Base-by-base conservation (phyloP, 139 green algal genomes). In the Dunaliella primolecta region DNA sequence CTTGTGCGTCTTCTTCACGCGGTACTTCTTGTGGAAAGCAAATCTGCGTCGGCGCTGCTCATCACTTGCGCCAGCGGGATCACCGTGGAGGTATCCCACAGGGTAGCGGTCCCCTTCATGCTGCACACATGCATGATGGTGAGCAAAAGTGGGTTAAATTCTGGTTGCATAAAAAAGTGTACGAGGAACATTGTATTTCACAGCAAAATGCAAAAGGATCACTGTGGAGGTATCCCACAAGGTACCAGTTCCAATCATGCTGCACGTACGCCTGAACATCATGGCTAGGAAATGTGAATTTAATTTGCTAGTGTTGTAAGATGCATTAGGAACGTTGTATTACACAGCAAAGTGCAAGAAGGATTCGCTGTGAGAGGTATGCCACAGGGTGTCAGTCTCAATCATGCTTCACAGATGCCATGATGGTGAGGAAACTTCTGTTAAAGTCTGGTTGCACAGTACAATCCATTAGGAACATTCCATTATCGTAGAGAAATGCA, bases 21-120 rank as follows among this genome's bases (percentile, higher is more conserved):
- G 20, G 88, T 89, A 88, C 78, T 89, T 80, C 29, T 38, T 78
- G 72, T 89, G 88, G 81, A 89, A 91, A 35, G 71, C 76, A 75
- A 91, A 91, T 2, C 84, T 71, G 36, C 31, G 31, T 29, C 88
- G 84, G 20, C 76, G 78, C 38, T 88, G 71, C 0, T 31, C 25
- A 35, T 88, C 84, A 20, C 81, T 64, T 31, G 56, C 38, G 30
- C 78, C 36, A n/a, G 84, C 55, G 2, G 88, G 83, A 30, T 91
- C 80, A 0, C 31, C 72, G 56, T 82, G 78, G 0, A 64, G 36
- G 11, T 74, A 55, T 0, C 86, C 88, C 37, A 87, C 86, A 29
- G 75, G 78, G 57, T 91, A 89, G 30, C 88, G 84, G 81, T 91
- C 80, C 24, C 78, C 71, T 2, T 3, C 11, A 24, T 77, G 83